These are phyloP conservation scores for Nidula niveotomentosa DNA, from an alignment of 1,284 basidiomycete genomes.

Conservation along the genomic window DNA sequence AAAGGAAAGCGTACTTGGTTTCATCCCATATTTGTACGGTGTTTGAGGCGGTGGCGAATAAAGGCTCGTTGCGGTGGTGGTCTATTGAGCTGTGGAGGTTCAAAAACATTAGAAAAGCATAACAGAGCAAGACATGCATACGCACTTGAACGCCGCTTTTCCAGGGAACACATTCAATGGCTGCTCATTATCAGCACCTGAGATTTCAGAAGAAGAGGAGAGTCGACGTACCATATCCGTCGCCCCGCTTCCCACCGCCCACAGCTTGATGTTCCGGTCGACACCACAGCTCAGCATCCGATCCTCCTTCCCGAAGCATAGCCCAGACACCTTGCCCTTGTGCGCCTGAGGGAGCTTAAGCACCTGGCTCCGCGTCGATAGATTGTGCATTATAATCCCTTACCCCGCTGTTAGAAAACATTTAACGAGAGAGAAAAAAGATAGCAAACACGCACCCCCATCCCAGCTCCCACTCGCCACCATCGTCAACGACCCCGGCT, in stretches of 20 bases:
- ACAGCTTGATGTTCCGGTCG: conserved; percentile 91
- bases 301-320: conserved; percentile 71
- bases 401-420: background rate
- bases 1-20: conserved; percentile 66
- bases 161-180: conserved; percentile 79
- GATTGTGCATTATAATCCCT: conserved; percentile 90
- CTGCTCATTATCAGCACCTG: too few relatives aligned
- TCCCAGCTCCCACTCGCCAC: conserved; percentile 97
- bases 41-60: conserved; percentile 95
- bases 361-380: conserved; percentile 68
- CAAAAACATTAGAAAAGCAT: too few relatives aligned
- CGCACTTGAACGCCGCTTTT: conserved; percentile 86
- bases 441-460: conserved; percentile 65
- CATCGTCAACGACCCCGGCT: conserved; percentile 75
- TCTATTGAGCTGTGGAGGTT: conserved; percentile 86
- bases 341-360: conserved; percentile 82
- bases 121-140: too few relatives aligned
- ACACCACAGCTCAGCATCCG: conserved; percentile 89
- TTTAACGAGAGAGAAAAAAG: background rate
- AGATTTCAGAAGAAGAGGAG: too few relatives aligned
- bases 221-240: too few relatives aligned
- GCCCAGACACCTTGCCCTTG: conserved; percentile 89
- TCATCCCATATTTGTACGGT: conserved; percentile 98
- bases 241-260: conserved; percentile 50
- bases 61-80: conserved; percentile 84